Percentiles rank a stretch among this genome's conserved stretches.
Evolutionary conservation across 2,329 filamentous ascomycete species (phyloP).

Genomic region (Colletotrichum paranaense): DNA sequence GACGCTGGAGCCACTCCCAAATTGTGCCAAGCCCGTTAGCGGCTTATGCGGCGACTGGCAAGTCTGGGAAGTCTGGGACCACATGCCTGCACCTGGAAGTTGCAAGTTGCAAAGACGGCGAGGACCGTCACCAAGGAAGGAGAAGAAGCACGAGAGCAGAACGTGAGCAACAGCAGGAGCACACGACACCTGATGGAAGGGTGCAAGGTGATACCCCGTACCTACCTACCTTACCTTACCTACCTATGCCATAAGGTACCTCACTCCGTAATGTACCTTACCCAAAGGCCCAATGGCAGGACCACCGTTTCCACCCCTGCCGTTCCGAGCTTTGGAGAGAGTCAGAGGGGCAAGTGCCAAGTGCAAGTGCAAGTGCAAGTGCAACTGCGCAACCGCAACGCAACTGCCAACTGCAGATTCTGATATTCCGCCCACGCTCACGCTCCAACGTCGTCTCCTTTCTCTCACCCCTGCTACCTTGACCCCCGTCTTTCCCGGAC

Average conservation of each 20-base stretch:
- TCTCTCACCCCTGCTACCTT: background rate
- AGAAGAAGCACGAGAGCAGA: constrained; percentile 5
- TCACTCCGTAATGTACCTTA: no score
- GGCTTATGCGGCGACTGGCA: constrained; percentile 25
- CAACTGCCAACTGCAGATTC: background rate
- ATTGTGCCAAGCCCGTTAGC: constrained; percentile 31
- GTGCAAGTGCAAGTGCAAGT: no score
- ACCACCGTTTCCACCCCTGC: background rate
- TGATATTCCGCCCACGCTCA: background rate
- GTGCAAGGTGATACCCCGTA: no score
- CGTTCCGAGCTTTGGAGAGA: background rate
- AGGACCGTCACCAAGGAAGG: constrained; percentile 23
- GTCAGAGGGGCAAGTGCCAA: no score
- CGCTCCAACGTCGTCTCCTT: background rate
- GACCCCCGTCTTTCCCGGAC: constrained; percentile 2
- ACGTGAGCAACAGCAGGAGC: constrained; percentile 3
- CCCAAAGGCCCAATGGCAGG: no score
- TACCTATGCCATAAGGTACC: no score
- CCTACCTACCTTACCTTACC: no score
- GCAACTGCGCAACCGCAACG: no score
- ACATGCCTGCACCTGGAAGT: no score
- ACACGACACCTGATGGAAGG: constrained; percentile 12
- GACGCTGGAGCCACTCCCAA: constrained; percentile 2
- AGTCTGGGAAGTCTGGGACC: no score
- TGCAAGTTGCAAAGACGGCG: background rate